Base-by-base conservation (phyloP, 805 yeast genomes). In the Cyberlindnera amylophila region DNA sequence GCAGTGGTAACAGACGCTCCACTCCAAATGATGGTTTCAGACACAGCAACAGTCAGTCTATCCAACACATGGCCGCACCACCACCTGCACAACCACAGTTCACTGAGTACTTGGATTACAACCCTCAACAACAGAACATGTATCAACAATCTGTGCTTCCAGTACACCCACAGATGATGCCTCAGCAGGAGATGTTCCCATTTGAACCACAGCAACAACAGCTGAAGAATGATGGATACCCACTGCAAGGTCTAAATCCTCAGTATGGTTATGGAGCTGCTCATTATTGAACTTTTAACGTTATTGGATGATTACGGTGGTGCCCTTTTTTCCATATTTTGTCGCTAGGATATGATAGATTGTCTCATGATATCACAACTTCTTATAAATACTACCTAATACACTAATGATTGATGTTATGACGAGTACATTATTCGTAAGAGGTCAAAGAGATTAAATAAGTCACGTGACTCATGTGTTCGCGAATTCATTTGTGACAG, bases 61-160 rank as follows among this genome's bases (percentile, higher is more conserved):
- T 21, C 24, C 24, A 21, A 21, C 24, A 21, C 9, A 21, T 21
- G n/a, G n/a, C n/a, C 24, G 36, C 42, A 24, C 41, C 45, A 21
- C 24, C 24, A 6, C 44, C 47, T n/a, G 26, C 45, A 13, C 45
- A 38, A 17, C 45, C 43, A 17, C 47, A 43, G 32, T 42, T 46
- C 15, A 34, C 13, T 6, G 44, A 46, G 15, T 36, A 37, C 18
- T 19, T 32, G 32, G 33, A 32, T 14, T 32, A 31, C 13, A 33
- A 32, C 16, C 14, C 15, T 32, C 43, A 36, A 13, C 41, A 36
- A 17, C 36, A 33, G 10, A 24, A 21, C 6, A 13, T 19, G n/a
- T 33, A 33, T 26, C 36, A 19, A n/a, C 36, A 19, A n/a, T 13
- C 31, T 12, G n/a, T 14, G 31, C 16, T 30, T 21, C 26, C 39